These are phyloP conservation scores for Endotrypanum monterogeii DNA, from an alignment of 208 protist species.

Conservation along the genomic window DNA sequence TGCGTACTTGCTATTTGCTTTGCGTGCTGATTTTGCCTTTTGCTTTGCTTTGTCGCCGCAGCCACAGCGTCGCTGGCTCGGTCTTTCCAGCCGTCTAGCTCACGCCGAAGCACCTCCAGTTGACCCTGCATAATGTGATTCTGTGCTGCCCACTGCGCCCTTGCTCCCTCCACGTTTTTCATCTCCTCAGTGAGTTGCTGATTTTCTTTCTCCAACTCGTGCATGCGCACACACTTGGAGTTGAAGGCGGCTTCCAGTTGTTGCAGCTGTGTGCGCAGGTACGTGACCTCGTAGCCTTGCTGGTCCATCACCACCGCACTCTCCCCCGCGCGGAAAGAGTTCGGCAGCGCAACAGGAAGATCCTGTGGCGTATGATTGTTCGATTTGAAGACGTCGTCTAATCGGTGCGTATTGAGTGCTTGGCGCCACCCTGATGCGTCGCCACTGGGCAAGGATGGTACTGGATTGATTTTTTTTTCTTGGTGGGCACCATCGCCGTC, in stretches of 20 bases:
- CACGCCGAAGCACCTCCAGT: slow-evolving; percentile 54
- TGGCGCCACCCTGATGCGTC: neutral
- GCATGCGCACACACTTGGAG: slow-evolving; percentile 75
- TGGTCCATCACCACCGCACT: slow-evolving; percentile 53
- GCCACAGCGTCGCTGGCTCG: slow-evolving; percentile 35
- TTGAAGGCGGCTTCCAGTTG: slow-evolving; percentile 88
- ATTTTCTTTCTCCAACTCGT: slow-evolving; percentile 82
- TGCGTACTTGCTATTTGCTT: slow-evolving; percentile 36
- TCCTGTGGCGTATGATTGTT: neutral
- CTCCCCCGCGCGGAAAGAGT: neutral
- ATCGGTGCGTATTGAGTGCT: neutral
- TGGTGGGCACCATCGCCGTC: neutral
- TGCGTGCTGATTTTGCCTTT: slow-evolving; percentile 24
- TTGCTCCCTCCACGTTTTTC: slow-evolving; percentile 27
- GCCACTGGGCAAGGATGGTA: neutral
- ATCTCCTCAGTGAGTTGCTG: slow-evolving; percentile 47
- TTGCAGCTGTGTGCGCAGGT: slow-evolving; percentile 75
- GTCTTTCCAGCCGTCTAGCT: slow-evolving; percentile 78
- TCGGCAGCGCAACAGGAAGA: neutral
- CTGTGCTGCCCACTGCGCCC: slow-evolving; percentile 32
- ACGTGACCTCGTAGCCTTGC: slow-evolving; percentile 79
- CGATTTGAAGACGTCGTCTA: neutral
- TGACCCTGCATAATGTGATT: slow-evolving; percentile 45
- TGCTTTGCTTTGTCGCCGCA: slow-evolving; percentile 34
- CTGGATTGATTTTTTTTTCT: neutral